phyloP scores from a whole-genome alignment of 768 basidiomycete genomes.

The Russula vinacea region DNA sequence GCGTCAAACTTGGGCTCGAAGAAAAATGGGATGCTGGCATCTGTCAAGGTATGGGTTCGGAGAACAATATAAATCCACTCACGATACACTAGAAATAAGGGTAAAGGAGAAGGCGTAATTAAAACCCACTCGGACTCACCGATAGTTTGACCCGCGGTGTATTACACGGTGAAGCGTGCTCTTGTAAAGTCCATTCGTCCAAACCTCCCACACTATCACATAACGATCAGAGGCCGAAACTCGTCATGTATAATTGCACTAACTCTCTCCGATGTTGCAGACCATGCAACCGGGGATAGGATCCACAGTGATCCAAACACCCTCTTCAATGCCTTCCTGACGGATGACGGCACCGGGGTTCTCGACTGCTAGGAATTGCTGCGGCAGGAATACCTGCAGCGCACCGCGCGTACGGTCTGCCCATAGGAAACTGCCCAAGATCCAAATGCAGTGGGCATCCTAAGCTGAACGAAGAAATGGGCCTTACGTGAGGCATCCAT shows the following conservation, averaged over 20 bases:
- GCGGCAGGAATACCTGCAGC: slow-evolving; percentile 72
- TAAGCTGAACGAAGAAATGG: background rate
- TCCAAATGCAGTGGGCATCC: slow-evolving; percentile 19
- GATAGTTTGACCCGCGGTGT: slow-evolving; percentile 70
- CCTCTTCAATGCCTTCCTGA: slow-evolving; percentile 51
- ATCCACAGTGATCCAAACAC: slow-evolving; percentile 80
- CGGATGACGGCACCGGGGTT: slow-evolving; percentile 41
- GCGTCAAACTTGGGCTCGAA: slow-evolving; percentile 89
- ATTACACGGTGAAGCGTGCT: slow-evolving; percentile 90
- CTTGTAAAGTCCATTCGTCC: slow-evolving; percentile 83
- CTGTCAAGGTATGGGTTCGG: slow-evolving; percentile 5
- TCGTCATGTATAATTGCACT: slow-evolving; percentile 32
- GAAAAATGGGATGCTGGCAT: slow-evolving; percentile 79
- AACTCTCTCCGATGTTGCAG: slow-evolving; percentile 91
- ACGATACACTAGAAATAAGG: slow-evolving; percentile 61
- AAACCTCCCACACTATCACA: slow-evolving; percentile 81
- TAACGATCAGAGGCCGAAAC: slow-evolving; percentile 1
- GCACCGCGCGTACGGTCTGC: slow-evolving; percentile 79
- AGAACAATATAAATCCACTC: slow-evolving; percentile 33
- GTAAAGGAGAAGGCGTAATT: background rate
- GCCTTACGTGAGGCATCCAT: slow-evolving; percentile 82
- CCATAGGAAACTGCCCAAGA: slow-evolving; percentile 61
- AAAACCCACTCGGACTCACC: slow-evolving; percentile 33
- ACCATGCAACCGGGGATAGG: slow-evolving; percentile 81
- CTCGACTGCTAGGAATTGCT: slow-evolving; percentile 38